Conservation (phyloP, 441 rosid species). For the Erodium moschatum region DNA sequence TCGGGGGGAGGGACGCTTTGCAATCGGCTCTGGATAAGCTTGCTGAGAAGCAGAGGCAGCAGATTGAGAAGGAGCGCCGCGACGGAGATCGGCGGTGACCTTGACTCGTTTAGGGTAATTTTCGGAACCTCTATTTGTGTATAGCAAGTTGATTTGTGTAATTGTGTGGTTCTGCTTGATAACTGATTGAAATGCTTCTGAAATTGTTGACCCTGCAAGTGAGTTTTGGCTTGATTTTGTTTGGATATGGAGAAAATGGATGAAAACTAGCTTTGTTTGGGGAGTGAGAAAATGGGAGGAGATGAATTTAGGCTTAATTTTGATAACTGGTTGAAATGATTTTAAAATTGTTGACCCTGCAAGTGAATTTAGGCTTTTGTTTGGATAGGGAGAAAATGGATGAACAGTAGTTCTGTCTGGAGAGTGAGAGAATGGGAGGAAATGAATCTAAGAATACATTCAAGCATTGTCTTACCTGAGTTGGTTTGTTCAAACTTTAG, state of each 20-base stretch:
- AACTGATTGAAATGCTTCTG: background rate
- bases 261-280: background rate
- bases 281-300: background rate
- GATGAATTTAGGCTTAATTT: background rate
- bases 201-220: background rate
- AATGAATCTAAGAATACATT: background rate
- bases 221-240: background rate
- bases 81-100: constrained; percentile 14
- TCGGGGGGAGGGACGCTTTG: constrained; percentile 22
- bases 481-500: background rate
- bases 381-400: too few species aligned
- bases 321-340: too few species aligned
- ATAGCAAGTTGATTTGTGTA: constrained; percentile 5
- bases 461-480: background rate
- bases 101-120: background rate
- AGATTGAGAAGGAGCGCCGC: constrained; percentile 41
- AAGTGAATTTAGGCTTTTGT: too few species aligned
- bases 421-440: too few species aligned
- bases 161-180: background rate
- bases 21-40: constrained; percentile 61
- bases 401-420: too few species aligned
- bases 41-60: constrained; percentile 59
- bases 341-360: too few species aligned
- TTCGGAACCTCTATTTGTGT: background rate
- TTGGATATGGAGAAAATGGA: background rate